Percentiles rank a stretch among this genome's conserved stretches.
These are phyloP conservation scores for Rosa chinensis DNA, from an alignment of 306 rosid species.

Conservation along the genomic window DNA sequence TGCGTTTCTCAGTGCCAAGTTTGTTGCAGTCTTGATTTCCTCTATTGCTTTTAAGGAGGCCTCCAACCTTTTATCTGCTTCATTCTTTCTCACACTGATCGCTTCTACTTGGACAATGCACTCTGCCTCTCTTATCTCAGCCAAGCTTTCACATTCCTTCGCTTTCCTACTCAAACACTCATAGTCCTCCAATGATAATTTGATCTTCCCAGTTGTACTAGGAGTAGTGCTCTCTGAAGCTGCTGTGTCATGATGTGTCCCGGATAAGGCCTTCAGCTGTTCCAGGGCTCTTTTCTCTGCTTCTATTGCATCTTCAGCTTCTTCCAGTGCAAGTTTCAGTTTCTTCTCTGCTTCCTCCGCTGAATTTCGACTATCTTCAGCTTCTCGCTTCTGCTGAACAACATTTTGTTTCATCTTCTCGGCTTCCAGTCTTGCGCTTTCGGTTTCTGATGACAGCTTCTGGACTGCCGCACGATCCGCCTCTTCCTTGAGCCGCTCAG, in stretches of 20 bases:
- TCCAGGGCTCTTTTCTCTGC: conserved; percentile 53
- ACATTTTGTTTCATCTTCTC: conserved; percentile 50
- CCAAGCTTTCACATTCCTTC: conserved; percentile 42
- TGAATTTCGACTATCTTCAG: conserved; percentile 34
- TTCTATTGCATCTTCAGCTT: conserved; percentile 60
- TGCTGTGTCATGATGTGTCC: conserved; percentile 17
- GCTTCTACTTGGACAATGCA: conserved; percentile 39
- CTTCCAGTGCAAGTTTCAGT: conserved; percentile 40
- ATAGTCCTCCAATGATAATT: conserved; percentile 44
- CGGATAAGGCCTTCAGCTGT: conserved; percentile 48
- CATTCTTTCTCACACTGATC: conserved; percentile 42
- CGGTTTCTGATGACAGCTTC: conserved; percentile 42
- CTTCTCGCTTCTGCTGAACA: conserved; percentile 44
- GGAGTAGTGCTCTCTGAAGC: conserved; percentile 21
- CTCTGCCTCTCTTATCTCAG: conserved; percentile 51
- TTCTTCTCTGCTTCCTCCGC: conserved; percentile 50
- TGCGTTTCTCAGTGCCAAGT: conserved; percentile 61
- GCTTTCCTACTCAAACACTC: conserved; percentile 51
- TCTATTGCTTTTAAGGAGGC: conserved; percentile 61
- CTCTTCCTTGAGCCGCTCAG: conserved; percentile 10
- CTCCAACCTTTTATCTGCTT: conserved; percentile 53
- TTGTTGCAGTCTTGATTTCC: conserved; percentile 62
- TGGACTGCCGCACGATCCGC: conserved; percentile 20
- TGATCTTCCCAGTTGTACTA: conserved; percentile 35
- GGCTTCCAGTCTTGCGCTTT: conserved; percentile 48